Evolutionary conservation across 805 yeast genomes (phyloP).

Genomic region (Yamadazyma kitorensis): DNA sequence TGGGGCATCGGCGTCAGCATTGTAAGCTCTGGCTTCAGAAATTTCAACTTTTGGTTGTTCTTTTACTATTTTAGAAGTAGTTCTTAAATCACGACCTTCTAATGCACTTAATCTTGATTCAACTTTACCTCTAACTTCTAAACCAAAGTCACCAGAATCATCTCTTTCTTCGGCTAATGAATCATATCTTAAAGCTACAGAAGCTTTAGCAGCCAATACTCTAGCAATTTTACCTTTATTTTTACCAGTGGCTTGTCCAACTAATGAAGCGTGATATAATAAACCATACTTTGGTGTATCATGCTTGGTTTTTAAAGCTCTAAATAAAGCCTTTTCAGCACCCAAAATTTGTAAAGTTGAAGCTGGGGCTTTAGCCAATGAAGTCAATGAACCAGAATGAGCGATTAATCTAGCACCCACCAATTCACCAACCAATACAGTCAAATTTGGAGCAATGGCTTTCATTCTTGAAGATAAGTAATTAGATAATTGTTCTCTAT

Average conservation of each 20-base stretch:
- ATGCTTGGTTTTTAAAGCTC: constrained; percentile 97
- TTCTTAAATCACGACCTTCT: constrained; percentile 95
- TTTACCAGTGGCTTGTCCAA: constrained; percentile 97
- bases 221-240: constrained; percentile 99
- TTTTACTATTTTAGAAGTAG: constrained; percentile 78
- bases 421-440: constrained; percentile 93
- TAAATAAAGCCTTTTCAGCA: constrained; percentile 97
- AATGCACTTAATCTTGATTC: constrained; percentile 91
- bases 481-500: constrained; percentile 93
- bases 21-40: constrained; percentile 82
- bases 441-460: constrained; percentile 97
- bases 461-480: constrained; percentile 94
- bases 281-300: constrained; percentile 99
- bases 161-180: constrained; percentile 96
- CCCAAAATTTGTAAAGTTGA: constrained; percentile 97
- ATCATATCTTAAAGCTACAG: constrained; percentile 94
- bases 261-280: constrained; percentile 92
- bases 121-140: constrained; percentile 86
- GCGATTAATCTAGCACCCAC: constrained; percentile 98
- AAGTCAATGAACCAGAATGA: constrained; percentile 92
- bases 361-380: constrained; percentile 97
- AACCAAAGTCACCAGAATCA: constrained; percentile 91
- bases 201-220: constrained; percentile 97
- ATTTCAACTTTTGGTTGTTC: constrained; percentile 85
- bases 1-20: constrained; percentile 90